Evolutionary conservation across 352 stramenopile genomes (phyloP).

Genomic region (Ophiocytium majus): DNA sequence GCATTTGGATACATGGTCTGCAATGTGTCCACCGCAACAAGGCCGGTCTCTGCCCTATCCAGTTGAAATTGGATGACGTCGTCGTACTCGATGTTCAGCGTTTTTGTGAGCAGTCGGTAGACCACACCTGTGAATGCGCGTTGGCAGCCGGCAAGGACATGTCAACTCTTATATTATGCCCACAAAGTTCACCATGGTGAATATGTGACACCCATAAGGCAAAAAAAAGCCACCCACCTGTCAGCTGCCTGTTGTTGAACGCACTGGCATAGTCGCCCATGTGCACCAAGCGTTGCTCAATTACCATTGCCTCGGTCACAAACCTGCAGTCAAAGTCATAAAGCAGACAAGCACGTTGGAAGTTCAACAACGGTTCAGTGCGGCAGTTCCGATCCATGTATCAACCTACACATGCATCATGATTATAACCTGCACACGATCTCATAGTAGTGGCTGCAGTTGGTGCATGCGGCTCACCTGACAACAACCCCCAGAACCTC

Average conservation of each 20-base stretch:
- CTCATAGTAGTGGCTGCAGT: background rate
- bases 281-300: background rate
- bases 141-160: background rate
- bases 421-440: background rate
- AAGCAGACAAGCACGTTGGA: background rate
- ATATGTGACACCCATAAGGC: background rate
- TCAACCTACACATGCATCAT: background rate
- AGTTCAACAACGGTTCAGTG: background rate
- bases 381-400: background rate
- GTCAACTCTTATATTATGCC: background rate
- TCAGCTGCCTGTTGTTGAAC: background rate
- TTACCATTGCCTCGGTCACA: background rate
- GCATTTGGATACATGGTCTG: background rate
- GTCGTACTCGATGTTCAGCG: background rate
- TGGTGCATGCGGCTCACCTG: background rate
- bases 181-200: background rate
- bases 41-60: background rate
- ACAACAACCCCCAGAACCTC: background rate
- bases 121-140: background rate
- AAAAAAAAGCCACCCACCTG: background rate
- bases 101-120: background rate
- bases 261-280: background rate
- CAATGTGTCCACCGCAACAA: background rate
- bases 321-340: background rate
- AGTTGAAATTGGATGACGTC: background rate